Percentiles rank a stretch among this genome's conserved stretches.
These are phyloP conservation scores for Pleurotus citrinopileatus DNA, from an alignment of 768 basidiomycete species.

Conservation along the genomic window DNA sequence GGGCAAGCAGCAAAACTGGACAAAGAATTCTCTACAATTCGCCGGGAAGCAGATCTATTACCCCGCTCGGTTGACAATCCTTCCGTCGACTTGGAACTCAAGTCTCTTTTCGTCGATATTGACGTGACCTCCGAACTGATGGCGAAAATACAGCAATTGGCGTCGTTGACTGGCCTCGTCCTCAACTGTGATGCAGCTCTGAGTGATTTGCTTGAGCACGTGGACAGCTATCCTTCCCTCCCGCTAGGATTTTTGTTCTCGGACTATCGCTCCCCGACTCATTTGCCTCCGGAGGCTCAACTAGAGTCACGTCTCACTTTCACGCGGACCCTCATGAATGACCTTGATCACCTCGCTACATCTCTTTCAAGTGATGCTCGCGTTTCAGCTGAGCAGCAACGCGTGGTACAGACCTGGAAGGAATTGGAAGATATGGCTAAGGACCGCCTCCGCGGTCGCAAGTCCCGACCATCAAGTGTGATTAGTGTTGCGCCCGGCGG, in stretches of 20 bases:
- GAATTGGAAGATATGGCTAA: constrained; percentile 81
- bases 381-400: constrained; percentile 53
- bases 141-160: constrained; percentile 51
- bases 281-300: constrained; percentile 63
- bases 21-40: constrained; percentile 42
- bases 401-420: constrained; percentile 76
- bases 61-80: constrained; percentile 39
- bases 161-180: constrained; percentile 45
- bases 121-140: constrained; percentile 46
- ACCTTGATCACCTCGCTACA: constrained; percentile 39
- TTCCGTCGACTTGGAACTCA: constrained; percentile 54
- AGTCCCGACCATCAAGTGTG: constrained; percentile 64
- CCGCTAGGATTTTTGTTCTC: constrained; percentile 53
- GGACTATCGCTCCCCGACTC: constrained; percentile 37
- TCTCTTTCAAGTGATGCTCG: constrained; percentile 57
- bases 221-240: constrained; percentile 76
- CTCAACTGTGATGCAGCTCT: constrained; percentile 68
- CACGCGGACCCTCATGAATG: constrained; percentile 50
- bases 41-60: constrained; percentile 42
- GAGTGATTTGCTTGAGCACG: constrained; percentile 82
- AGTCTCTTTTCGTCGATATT: constrained; percentile 59
- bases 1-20: constrained; percentile 46
- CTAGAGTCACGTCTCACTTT: constrained; percentile 60
- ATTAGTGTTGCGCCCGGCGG: constrained; percentile 51
- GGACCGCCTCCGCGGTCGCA: constrained; percentile 59